Evolutionary conservation across 441 rosid species (phyloP), one percentile per base, ranked within the genome.

Genomic region (Corymbia citriodora): DNA sequence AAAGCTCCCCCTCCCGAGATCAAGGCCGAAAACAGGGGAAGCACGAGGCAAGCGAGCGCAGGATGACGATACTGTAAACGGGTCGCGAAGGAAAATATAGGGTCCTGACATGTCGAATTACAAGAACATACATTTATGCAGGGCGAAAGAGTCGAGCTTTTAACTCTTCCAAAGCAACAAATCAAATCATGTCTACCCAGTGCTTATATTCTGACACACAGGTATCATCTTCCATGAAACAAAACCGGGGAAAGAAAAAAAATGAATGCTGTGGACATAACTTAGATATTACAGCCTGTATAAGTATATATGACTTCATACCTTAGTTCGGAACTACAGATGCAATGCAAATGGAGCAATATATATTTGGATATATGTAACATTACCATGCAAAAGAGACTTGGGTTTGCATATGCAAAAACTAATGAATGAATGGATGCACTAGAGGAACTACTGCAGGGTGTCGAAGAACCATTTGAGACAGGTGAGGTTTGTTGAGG

Each of bases 351-450:
- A 36, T 70, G 88, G 90, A 92, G 85, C 85, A 13, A 79, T 23
- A 40, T 79, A 79, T 79, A 40, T 48, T 87, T 87, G 87, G 25
- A 25, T 25, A 59, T 59, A 59, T 89, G 81, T 87, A n/a, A 91
- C 88, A 59, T 61, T 89, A 93, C 88, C 81, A 25, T 21, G 85
- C 85, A 45, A 33, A 70, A 45, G 86, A 70, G 86, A 70, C 85
- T 87, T 87, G 31, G 86, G 87, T 82, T 88, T 91, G 92, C 91
- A 88, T 88, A 83, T 65, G 82, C 85, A 87, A 91, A 93, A 95
- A 94, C 92, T 88, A 96, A 94, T 94, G 94, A 96, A 95, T 92
- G 95, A 94, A 94, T 92, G 94, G 91, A 65, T 40, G 52, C 79
- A 74, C 86, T 65, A 61, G 82, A 89, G 89, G 89, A 89, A 89